A percentile compares a stretch with the other conserved stretches of the same genome.
Evolutionary conservation across 2,329 filamentous ascomycete genomes (phyloP).

Genomic region (Emergomyces africanus): DNA sequence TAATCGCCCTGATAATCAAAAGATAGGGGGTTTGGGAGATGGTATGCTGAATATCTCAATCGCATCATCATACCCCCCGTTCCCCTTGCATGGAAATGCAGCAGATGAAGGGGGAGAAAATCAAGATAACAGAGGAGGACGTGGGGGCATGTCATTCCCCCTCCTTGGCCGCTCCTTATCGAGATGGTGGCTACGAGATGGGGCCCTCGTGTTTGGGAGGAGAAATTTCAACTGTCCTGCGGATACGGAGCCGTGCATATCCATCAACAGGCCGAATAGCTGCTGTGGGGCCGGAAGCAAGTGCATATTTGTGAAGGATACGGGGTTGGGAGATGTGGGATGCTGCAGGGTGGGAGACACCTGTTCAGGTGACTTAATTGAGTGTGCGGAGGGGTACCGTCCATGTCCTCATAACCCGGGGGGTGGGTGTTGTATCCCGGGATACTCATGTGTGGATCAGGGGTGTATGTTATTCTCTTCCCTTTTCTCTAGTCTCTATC

Average conservation of each 20-base stretch:
- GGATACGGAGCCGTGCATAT: constrained; percentile 41
- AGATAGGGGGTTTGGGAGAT: background rate
- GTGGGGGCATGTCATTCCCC: background rate
- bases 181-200: constrained; percentile 4
- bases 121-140: background rate
- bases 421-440: constrained; percentile 50
- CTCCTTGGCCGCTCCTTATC: constrained; percentile 2
- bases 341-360: constrained; percentile 44
- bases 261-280: constrained; percentile 43
- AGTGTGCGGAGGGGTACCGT: constrained; percentile 41
- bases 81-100: constrained; percentile 12
- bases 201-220: constrained; percentile 18
- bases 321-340: constrained; percentile 43
- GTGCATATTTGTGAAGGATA: constrained; percentile 42
- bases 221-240: constrained; percentile 46
- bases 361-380: constrained; percentile 40
- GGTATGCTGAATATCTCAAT: constrained; percentile 5
- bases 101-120: background rate
- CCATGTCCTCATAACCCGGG: constrained; percentile 42
- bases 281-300: constrained; percentile 43
- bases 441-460: constrained; percentile 43
- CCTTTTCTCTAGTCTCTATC: background rate
- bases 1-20: background rate
- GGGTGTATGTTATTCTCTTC: constrained; percentile 35
- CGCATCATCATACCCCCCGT: constrained; percentile 11